Evolutionary conservation across 2,329 filamentous ascomycete genomes (phyloP).

Genomic region (Xylariales sp.): DNA sequence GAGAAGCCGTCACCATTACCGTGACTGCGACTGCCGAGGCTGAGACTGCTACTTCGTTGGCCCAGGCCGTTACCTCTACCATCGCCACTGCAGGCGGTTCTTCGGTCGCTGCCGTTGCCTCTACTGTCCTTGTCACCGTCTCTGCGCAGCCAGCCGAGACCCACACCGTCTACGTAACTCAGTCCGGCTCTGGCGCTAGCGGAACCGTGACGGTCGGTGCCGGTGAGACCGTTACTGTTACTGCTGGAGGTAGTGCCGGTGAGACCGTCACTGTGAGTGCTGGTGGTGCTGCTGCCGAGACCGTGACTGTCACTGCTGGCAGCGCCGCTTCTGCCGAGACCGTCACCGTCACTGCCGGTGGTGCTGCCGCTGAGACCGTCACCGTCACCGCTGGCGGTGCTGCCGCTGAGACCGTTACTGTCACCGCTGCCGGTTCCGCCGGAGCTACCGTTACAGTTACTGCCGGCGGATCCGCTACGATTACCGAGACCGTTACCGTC

Average conservation of each 20-base stretch:
- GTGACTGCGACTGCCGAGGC: slow-evolving; percentile 12
- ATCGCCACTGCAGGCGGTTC: too few relatives aligned
- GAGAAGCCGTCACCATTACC: slow-evolving; percentile 10
- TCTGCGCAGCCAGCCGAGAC: neutral
- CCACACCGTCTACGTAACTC: neutral
- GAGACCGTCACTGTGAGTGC: slow-evolving; percentile 9
- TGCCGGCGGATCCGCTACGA: neutral
- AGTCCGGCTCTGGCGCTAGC: slow-evolving; percentile 7
- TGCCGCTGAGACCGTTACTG: slow-evolving; percentile 1
- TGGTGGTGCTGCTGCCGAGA: slow-evolving; percentile 9
- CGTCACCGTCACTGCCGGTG: slow-evolving; percentile 4
- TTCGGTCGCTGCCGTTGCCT: neutral
- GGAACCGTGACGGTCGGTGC: slow-evolving; percentile 10
- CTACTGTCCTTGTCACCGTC: slow-evolving; percentile 3
- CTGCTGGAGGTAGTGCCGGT: slow-evolving; percentile 2
- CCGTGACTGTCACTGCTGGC: slow-evolving; percentile 8
- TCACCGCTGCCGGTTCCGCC: slow-evolving; percentile 2
- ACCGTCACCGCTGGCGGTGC: slow-evolving; percentile 5
- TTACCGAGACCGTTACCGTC: slow-evolving; percentile 5
- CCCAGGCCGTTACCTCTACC: too few relatives aligned
- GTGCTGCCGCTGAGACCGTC: neutral
- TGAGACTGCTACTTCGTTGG: slow-evolving; percentile 11
- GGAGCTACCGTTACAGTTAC: slow-evolving; percentile 3
- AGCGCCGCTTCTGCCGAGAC: slow-evolving; percentile 7
- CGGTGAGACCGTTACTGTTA: slow-evolving; percentile 11